These are phyloP conservation scores for Pichia sp. DNA, from an alignment of 1,139 yeast species.

Conservation along the genomic window DNA sequence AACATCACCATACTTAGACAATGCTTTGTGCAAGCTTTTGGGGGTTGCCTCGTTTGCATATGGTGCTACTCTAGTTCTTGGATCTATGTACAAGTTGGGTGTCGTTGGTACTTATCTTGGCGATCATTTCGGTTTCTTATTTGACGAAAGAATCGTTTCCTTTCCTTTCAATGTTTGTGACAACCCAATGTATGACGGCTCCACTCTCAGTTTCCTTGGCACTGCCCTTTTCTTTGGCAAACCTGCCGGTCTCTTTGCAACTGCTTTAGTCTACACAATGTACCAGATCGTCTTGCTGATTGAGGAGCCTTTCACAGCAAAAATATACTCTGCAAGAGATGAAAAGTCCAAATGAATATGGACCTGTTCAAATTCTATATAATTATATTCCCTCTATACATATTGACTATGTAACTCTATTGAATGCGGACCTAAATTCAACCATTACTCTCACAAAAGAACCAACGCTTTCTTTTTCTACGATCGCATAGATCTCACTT, in stretches of 20 bases:
- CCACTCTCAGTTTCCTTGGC: slow-evolving; percentile 82
- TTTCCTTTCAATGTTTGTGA: slow-evolving; percentile 89
- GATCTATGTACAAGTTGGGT: slow-evolving; percentile 92
- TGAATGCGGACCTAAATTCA: too few species aligned
- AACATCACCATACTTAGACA: slow-evolving; percentile 35
- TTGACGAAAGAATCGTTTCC: slow-evolving; percentile 83
- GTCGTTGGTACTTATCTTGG: slow-evolving; percentile 95
- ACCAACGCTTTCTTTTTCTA: neutral
- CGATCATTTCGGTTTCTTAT: slow-evolving; percentile 93
- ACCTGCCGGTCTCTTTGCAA: slow-evolving; percentile 76
- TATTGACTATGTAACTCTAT: neutral
- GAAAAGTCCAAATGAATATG: slow-evolving; percentile 27
- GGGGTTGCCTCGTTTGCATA: slow-evolving; percentile 45
- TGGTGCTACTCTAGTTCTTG: slow-evolving; percentile 74
- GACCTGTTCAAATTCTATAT: neutral
- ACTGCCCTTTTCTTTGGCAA: slow-evolving; percentile 84
- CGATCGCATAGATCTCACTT: too few species aligned
- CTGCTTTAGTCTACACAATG: slow-evolving; percentile 71
- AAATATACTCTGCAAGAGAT: slow-evolving; percentile 67
- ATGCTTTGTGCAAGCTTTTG: slow-evolving; percentile 32
- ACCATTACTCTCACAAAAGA: slow-evolving; percentile 1
- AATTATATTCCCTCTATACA: neutral
- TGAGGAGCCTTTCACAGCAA: slow-evolving; percentile 95
- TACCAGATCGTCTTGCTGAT: slow-evolving; percentile 76
- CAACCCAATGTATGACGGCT: slow-evolving; percentile 97